Conservation (phyloP, 2,329 filamentous ascomycete species). For the Ophiostoma novo-ulmi region DNA sequence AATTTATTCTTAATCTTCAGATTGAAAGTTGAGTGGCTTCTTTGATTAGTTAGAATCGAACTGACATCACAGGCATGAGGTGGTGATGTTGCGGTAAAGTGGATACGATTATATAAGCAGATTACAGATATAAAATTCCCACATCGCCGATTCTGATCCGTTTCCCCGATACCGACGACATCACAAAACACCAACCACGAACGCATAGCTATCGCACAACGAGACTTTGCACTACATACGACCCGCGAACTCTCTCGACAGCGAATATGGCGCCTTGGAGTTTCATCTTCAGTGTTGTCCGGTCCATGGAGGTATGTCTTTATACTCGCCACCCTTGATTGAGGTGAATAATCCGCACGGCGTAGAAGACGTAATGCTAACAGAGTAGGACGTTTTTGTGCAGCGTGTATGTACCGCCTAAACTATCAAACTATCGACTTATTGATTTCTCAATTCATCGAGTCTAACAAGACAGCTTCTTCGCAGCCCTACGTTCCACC, state of each 20-base stretch:
- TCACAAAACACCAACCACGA: neutral
- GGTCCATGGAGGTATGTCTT: conserved; percentile 22
- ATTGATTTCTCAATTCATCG: neutral
- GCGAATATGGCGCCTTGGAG: conserved; percentile 25
- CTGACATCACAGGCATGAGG: too few species aligned
- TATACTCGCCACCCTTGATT: neutral
- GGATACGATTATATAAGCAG: neutral
- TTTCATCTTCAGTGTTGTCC: conserved; percentile 23
- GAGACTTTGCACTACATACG: neutral
- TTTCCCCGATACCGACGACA: neutral
- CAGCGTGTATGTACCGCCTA: conserved; percentile 21
- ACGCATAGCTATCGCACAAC: too few species aligned
- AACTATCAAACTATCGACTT: neutral
- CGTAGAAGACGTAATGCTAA: neutral
- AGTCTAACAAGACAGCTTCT: conserved; percentile 40
- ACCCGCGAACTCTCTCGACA: neutral
- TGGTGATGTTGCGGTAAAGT: neutral
- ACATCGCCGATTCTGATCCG: neutral
- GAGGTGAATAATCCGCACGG: too few species aligned
- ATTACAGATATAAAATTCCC: neutral
- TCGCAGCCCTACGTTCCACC: conserved; percentile 48
- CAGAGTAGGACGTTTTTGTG: conserved; percentile 25
- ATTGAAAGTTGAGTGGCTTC: too few species aligned
- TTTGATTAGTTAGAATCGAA: too few species aligned
- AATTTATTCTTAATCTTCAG: too few species aligned